phyloP scores from a whole-genome alignment of 352 stramenopile genomes.

The Phytophthora ramorum region DNA sequence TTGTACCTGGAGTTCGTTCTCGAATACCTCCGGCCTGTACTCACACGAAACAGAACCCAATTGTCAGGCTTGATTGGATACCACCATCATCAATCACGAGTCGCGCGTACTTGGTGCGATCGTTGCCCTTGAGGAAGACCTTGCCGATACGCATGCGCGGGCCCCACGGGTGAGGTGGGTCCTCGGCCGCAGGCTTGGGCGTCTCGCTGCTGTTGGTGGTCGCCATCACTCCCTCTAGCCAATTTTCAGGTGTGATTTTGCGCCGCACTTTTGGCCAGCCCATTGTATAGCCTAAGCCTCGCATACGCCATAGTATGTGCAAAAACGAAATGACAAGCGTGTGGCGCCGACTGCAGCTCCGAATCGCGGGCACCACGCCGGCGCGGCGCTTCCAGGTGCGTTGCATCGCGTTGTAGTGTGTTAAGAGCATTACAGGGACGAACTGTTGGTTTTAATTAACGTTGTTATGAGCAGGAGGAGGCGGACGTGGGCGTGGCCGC shows the following conservation, averaged over 20 bases:
- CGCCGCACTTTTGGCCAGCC: slow-evolving; percentile 3
- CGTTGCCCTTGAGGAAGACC: slow-evolving; percentile 89
- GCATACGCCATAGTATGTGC: too few relatives aligned
- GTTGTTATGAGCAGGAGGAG: slow-evolving; percentile 61
- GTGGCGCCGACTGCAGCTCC: slow-evolving; percentile 79
- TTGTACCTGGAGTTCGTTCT: slow-evolving; percentile 83
- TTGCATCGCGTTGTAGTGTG: not conserved
- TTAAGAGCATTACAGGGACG: not conserved
- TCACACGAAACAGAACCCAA: slow-evolving; percentile 4
- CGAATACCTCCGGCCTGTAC: slow-evolving; percentile 81
- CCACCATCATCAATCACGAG: slow-evolving; percentile 1
- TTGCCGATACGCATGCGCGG: slow-evolving; percentile 86
- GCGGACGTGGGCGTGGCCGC: slow-evolving; percentile 78
- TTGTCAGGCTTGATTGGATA: slow-evolving; percentile 6
- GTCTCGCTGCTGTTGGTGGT: slow-evolving; percentile 28
- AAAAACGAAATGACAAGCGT: slow-evolving; percentile 59
- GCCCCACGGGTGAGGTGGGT: slow-evolving; percentile 71
- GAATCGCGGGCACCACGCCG: slow-evolving; percentile 79
- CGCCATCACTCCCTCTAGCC: slow-evolving; percentile 20
- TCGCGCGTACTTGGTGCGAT: slow-evolving; percentile 77
- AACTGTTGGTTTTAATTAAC: not conserved
- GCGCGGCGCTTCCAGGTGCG: slow-evolving; percentile 81
- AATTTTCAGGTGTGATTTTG: not conserved
- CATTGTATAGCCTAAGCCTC: not conserved
- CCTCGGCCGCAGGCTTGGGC: slow-evolving; percentile 23